Evolutionary conservation across 2,329 filamentous ascomycete species (phyloP).

Genomic region (Allantophomopsis lycopodina): DNA sequence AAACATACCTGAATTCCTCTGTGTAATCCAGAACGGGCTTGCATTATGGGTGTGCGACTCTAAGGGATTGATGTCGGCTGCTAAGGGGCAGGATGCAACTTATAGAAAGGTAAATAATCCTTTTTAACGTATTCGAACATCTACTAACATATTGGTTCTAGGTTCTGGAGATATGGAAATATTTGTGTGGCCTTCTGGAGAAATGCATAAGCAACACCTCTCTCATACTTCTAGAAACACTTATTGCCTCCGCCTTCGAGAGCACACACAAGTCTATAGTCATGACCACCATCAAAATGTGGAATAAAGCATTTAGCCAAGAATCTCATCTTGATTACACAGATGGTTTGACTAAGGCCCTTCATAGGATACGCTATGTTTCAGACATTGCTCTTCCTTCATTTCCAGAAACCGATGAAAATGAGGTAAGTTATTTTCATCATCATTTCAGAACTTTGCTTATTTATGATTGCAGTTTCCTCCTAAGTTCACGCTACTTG

Average conservation of each 20-base stretch:
- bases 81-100: too few species aligned
- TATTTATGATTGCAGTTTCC: too few species aligned
- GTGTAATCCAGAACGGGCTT: constrained; percentile 47
- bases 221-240: constrained; percentile 35
- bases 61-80: too few species aligned
- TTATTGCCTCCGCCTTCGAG: constrained; percentile 40
- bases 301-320: constrained; percentile 59
- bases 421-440: constrained; percentile 13
- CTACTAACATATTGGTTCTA: too few species aligned
- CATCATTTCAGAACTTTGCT: too few species aligned
- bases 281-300: constrained; percentile 40
- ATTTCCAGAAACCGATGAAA: constrained; percentile 23
- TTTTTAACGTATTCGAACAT: too few species aligned
- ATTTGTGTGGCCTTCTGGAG: constrained; percentile 22
- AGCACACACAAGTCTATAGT: constrained; percentile 42
- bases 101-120: too few species aligned
- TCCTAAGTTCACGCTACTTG: too few species aligned
- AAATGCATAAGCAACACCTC: constrained; percentile 23
- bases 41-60: constrained; percentile 8
- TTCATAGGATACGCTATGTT: constrained; percentile 45
- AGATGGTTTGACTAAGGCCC: constrained; percentile 41
- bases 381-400: constrained; percentile 34
- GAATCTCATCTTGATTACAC: constrained; percentile 47
- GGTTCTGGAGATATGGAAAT: constrained; percentile 34
- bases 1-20: constrained; percentile 39